Conservation (phyloP, 352 stramenopile genomes). For the Phytophthora rubi region DNA sequence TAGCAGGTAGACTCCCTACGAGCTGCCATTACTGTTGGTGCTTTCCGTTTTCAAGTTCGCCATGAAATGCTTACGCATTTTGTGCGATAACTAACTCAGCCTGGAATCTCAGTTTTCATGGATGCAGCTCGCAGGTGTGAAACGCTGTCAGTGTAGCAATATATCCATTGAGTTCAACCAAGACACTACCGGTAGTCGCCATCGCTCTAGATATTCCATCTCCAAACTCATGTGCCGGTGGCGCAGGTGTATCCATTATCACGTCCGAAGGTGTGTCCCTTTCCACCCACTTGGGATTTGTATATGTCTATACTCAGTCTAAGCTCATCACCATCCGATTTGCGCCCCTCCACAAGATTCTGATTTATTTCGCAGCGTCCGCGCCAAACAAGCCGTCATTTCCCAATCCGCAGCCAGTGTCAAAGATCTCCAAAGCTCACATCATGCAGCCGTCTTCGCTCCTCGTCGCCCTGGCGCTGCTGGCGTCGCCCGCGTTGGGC, state of each 20-base stretch:
- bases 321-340: neutral
- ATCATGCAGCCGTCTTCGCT: constrained; percentile 31
- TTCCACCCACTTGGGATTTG: neutral
- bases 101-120: neutral
- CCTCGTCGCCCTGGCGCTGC: constrained; percentile 24
- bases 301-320: neutral
- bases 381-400: neutral
- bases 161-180: no score
- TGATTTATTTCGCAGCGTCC: constrained; percentile 10
- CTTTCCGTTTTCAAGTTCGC: neutral
- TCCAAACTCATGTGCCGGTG: neutral
- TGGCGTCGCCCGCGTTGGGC: constrained; percentile 14
- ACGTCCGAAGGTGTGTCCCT: neutral
- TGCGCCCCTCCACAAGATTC: neutral
- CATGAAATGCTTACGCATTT: neutral
- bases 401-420: neutral
- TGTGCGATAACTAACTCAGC: no score
- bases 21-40: neutral
- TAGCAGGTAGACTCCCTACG: neutral
- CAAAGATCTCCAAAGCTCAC: neutral
- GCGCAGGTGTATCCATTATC: neutral
- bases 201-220: no score
- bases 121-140: no score
- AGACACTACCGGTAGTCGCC: no score
- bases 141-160: no score